Evolutionary conservation across 2,329 filamentous ascomycete genomes (phyloP), one percentile per base, ranked within the genome.

Genomic region (Monilinia vaccinii-corymbosi): DNA sequence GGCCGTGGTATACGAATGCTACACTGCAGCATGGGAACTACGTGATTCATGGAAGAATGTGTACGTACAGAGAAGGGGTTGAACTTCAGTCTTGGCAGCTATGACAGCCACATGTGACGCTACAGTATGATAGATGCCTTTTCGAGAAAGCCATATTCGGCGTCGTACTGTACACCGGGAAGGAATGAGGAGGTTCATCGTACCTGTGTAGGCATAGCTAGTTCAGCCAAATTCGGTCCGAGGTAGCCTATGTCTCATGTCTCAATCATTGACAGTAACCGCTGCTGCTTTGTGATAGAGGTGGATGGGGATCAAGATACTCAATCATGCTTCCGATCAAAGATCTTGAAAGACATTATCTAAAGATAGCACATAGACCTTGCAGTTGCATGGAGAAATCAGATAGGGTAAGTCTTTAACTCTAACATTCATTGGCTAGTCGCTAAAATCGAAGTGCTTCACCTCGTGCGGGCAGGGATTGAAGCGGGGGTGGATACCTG

Each of bases 21-120:
- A 60, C 57, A 44, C 40, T 60, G 44, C 57, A 52, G 40, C 57
- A 60, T 60, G 57, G 57, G 31, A 47, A 21, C 55, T 55, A 40
- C 57, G 57, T 60, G 49, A 40, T 23, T 51, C n/a, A 42, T 45
- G 44, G 40, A 40, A 55, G 42, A 7, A 55, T 46, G 21, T 28
- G 32, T 44, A 32, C 45, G 55, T 60, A 32, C 23, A 23, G 40
- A 34, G 32, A 46, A 44, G 34, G 23, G 16, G 51, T 46, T 59
- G 18, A n/a, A n/a, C n/a, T n/a, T n/a, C n/a, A 8, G 21, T 44
- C 38, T 53, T 53, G 48, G 57, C 21, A 59, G 55, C 21, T 16
- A 10, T 21, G 23, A 45, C n/a, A 55, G 36, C 38, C 23, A 55
- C 49, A 55, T 59, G 55, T 48, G 53, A 56, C 21, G 16, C 10